Conservation (phyloP, 2,329 filamentous ascomycete species). For the Thelonectria blattea region DNA sequence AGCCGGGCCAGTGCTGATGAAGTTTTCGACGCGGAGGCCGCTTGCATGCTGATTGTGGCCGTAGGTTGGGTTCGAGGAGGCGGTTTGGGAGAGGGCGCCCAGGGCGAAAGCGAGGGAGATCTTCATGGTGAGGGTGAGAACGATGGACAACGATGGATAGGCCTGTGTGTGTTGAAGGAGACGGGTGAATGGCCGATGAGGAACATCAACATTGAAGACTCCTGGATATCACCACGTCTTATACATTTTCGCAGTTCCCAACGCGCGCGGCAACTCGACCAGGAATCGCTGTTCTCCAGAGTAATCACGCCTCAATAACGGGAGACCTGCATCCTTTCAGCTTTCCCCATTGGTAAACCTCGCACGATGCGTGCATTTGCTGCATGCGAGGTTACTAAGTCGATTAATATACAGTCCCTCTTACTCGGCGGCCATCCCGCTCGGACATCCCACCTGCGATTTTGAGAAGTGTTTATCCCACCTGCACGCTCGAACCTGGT, state of each 20-base stretch:
- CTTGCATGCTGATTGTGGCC: background rate
- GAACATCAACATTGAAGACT: background rate
- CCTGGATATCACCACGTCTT: background rate
- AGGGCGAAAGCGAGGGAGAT: background rate
- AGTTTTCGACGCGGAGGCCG: conserved; percentile 10
- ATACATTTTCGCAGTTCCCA: background rate
- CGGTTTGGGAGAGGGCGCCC: background rate
- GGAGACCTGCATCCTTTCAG: no score
- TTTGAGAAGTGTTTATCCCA: background rate
- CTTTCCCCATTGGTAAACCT: no score
- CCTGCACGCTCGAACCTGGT: background rate
- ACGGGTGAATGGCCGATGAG: background rate
- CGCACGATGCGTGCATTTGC: no score
- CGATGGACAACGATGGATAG: background rate
- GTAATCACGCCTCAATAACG: no score
- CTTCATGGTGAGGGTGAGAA: background rate
- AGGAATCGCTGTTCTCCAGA: no score
- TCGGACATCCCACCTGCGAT: background rate
- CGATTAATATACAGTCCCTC: background rate
- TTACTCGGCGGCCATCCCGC: background rate
- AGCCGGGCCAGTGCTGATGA: conserved; percentile 10
- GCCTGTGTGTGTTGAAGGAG: background rate
- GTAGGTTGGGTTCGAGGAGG: background rate
- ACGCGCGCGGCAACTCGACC: no score
- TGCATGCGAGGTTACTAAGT: background rate